Base-by-base conservation (phyloP, 2,329 filamentous ascomycete species). In the Chaetomiaceae sp. region DNA sequence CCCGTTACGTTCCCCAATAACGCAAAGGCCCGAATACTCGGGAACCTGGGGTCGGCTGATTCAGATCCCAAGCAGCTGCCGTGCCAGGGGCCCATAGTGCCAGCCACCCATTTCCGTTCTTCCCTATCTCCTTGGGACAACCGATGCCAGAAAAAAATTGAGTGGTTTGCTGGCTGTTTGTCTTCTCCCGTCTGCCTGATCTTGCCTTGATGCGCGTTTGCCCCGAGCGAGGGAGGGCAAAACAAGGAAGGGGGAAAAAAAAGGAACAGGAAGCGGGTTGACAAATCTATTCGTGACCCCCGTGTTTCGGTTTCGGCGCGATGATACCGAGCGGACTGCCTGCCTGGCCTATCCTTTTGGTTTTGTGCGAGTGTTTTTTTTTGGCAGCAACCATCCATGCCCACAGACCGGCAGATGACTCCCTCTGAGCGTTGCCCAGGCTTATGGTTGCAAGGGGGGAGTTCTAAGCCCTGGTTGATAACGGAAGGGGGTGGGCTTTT, bases 1-100 rank as follows among this genome's bases (percentile, higher is more conserved):
- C 37, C 36, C 27, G 29, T 34, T 18, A 16, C 32, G 18, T 20
- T 41, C 34, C n/a, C 42, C 41, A 40, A 18, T 37, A 23, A n/a
- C n/a, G 27, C 42, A 49, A 49, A 57, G 53, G 49, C 55, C 50
- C 48, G 55, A 52, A 50, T 49, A 25, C 41, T 52, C 34, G 46
- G 53, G 44, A 56, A 52, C 32, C 38, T 48, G 57, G 50, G 25
- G 51, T 52, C 47, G 40, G 52, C 46, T 51, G 45, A 37, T 44
- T 42, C 38, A 13, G 38, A 36, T 16, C 18, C 45, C 18, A 37
- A 20, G 21, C 2, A 13, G 21, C n/a, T 20, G 43, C 32, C 20
- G 30, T 46, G 44, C 44, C 44, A 47, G 37, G 44, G 44, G 37
- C 9, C 6, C 3, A 20, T 11, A 25, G 18, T 27, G n/a, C 27